These are phyloP conservation scores for Lotus japonicus DNA, from an alignment of 306 rosid species.

Conservation along the genomic window DNA sequence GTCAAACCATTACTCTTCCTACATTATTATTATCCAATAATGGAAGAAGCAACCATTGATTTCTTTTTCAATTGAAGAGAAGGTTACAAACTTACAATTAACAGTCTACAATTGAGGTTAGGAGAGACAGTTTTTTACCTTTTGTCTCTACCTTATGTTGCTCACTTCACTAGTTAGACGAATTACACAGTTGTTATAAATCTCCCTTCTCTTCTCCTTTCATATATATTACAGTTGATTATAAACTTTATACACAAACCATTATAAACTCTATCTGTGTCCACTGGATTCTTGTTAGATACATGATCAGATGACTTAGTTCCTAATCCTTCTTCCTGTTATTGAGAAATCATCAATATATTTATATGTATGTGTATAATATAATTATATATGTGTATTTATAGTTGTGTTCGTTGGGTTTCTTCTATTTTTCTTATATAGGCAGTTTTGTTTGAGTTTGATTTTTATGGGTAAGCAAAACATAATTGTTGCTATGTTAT, in stretches of 20 bases:
- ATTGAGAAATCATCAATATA: background rate
- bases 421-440: too few species aligned
- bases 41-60: background rate
- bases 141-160: constrained; percentile 11
- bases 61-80: constrained; percentile 17
- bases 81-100: constrained; percentile 20
- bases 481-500: too few species aligned
- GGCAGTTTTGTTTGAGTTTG: too few species aligned
- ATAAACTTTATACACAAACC: background rate
- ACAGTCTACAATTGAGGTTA: constrained; percentile 18
- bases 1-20: too few species aligned
- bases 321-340: constrained; percentile 59
- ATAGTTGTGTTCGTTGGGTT: too few species aligned
- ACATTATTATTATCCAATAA: too few species aligned
- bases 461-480: too few species aligned
- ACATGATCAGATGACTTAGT: constrained; percentile 54
- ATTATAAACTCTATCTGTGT: constrained; percentile 48
- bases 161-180: constrained; percentile 17
- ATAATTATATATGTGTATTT: too few species aligned
- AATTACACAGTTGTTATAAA: constrained; percentile 15
- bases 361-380: background rate
- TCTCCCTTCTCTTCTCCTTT: background rate
- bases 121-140: constrained; percentile 31
- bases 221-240: background rate
- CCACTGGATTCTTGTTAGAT: constrained; percentile 59